Evolutionary conservation across 2,329 filamentous ascomycete genomes (phyloP).

Genomic region (Sarocladium oryzae): DNA sequence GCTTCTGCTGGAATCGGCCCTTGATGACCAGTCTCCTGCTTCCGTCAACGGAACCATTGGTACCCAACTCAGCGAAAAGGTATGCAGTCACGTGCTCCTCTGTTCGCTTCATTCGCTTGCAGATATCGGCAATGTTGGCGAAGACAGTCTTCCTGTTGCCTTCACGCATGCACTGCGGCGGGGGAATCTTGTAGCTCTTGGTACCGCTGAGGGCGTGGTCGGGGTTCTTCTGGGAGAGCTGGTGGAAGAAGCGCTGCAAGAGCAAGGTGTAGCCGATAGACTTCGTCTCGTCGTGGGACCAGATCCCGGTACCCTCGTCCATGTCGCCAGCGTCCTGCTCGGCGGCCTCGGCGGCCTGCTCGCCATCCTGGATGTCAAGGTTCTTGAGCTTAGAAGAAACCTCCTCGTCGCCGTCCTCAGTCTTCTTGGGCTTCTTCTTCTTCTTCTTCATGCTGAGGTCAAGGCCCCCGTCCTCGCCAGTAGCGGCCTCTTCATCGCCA

Average conservation of each 20-base stretch:
- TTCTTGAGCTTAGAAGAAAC: conserved; percentile 56
- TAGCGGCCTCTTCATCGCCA: conserved; percentile 40
- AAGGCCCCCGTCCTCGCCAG: conserved; percentile 42
- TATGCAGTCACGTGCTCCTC: conserved; percentile 97
- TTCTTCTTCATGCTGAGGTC: conserved; percentile 63
- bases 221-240: conserved; percentile 92
- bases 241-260: conserved; percentile 86
- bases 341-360: conserved; percentile 40
- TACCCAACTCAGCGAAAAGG: conserved; percentile 96
- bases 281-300: conserved; percentile 72
- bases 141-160: conserved; percentile 99
- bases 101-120: conserved; percentile 98
- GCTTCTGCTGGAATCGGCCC: conserved; percentile 99
- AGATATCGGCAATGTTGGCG: conserved; percentile 97
- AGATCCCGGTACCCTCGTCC: conserved; percentile 83
- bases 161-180: conserved; percentile 97
- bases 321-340: conserved; percentile 66
- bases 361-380: conserved; percentile 61
- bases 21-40: conserved; percentile 93
- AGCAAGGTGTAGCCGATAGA: conserved; percentile 80
- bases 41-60: conserved; percentile 90
- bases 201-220: conserved; percentile 83
- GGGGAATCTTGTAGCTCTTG: conserved; percentile 98
- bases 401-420: conserved; percentile 55
- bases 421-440: conserved; percentile 58